Base-by-base conservation (phyloP, 2,329 filamentous ascomycete genomes). In the Dryadomyces quercivorus region DNA sequence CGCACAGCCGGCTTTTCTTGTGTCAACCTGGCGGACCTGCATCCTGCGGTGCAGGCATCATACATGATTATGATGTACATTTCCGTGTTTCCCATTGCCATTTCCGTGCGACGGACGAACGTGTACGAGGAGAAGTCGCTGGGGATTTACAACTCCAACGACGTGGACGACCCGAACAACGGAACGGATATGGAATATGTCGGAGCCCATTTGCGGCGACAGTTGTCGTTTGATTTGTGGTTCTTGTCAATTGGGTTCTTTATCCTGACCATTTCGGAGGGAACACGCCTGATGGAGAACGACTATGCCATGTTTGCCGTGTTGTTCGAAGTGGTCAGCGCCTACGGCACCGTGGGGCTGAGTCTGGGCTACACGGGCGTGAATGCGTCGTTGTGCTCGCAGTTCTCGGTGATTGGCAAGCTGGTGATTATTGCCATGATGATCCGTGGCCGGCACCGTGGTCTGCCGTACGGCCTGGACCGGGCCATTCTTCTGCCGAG, bases 51-150 rank as follows among this genome's bases (percentile, higher is more conserved):
- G 56, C 91, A 95, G 63, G 89, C 94, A 15, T 88, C 90, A 22
- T 97, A 96, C 71, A 75, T 97, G 69, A 84, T 97, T 68, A 97
- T 97, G 93, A 97, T 97, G 93, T 97, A 97, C 69, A 95, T 97
- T 58, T 95, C 91, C 56, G 88, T 96, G 57, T 95, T 95, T 62
- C 92, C 92, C 5, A 95, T 97, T 62, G 92, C 93, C 65, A 97
- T 97, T 63, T 93, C 88, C 7, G 86, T 97, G 62, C 89, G 92
- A 53, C 78, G 88, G 59, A 96, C 92, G 56, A 97, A 97, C 66
- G 92, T 96, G 2, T 97, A 97, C 72, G 92, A 96, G 69, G 92
- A 97, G 66, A 88, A 85, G 60, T 88, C 84, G 0, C 77, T 93
- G 0, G 88, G 88, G 5, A 81, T 94, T 34, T 90, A 86, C 63